A percentile compares a stretch with the other conserved stretches of the same genome.
phyloP scores from a whole-genome alignment of 2,329 filamentous ascomycete species.

The Aspergillus hiratsukae region DNA sequence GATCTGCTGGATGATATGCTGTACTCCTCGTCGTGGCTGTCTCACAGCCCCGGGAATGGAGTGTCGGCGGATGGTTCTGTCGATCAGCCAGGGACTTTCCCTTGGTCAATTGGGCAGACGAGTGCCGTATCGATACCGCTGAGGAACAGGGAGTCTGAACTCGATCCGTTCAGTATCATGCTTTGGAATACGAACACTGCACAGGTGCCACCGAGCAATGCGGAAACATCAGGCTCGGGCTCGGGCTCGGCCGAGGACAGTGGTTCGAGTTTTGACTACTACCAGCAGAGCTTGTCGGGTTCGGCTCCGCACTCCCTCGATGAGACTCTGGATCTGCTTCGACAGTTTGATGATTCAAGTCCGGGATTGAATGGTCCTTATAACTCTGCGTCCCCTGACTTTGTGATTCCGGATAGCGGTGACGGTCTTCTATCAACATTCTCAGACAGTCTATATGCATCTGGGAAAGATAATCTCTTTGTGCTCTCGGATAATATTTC shows the following conservation, averaged over 20 bases:
- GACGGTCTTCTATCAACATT: not conserved
- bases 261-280: not conserved
- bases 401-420: not conserved
- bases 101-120: not conserved
- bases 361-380: not conserved
- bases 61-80: not conserved
- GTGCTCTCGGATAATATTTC: conserved; percentile 23
- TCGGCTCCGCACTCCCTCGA: not conserved
- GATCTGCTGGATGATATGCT: not conserved
- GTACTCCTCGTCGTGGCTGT: not conserved
- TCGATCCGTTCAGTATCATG: not conserved
- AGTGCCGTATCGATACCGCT: not conserved
- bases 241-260: not conserved
- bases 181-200: not conserved
- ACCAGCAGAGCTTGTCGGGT: not conserved
- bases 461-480: not conserved
- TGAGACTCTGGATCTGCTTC: not conserved
- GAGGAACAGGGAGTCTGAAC: not conserved
- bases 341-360: not conserved
- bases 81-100: not conserved
- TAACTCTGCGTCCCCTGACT: not conserved
- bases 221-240: not conserved
- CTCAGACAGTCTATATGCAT: not conserved
- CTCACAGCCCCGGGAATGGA: not conserved
- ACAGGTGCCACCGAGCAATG: not conserved